Conservation (phyloP, 2,329 filamentous ascomycete genomes). For the Ophiocordyceps unilateralis region DNA sequence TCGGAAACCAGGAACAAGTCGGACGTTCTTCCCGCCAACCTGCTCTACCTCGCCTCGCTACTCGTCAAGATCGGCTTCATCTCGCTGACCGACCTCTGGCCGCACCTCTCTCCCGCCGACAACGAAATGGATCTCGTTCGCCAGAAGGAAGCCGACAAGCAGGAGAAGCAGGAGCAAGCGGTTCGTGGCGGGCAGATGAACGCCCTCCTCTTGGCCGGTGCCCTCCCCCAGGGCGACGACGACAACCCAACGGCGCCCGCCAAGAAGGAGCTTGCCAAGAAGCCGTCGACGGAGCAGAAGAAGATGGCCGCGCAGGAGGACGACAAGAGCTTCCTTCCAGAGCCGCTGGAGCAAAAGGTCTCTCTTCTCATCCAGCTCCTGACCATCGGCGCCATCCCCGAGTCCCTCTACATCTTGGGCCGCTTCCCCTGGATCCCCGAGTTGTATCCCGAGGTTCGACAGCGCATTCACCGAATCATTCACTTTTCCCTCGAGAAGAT, state of each 20-base stretch:
- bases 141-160: constrained; percentile 53
- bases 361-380: constrained; percentile 69
- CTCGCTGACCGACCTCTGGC: constrained; percentile 76
- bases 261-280: constrained; percentile 33
- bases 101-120: constrained; percentile 77
- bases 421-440: constrained; percentile 88
- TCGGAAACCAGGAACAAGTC: constrained; percentile 56
- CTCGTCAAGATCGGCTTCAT: constrained; percentile 97
- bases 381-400: constrained; percentile 80
- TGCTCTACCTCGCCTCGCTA: constrained; percentile 80
- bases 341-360: constrained; percentile 78
- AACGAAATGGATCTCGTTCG: constrained; percentile 63
- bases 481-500: constrained; percentile 70
- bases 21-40: constrained; percentile 74
- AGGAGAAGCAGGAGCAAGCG: constrained; percentile 59
- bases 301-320: constrained; percentile 17
- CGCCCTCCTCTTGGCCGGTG: constrained; percentile 72
- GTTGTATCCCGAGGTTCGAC: constrained; percentile 62
- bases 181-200: constrained; percentile 59
- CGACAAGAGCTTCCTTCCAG: constrained; percentile 37
- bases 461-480: constrained; percentile 68
- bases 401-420: constrained; percentile 81
- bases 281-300: constrained; percentile 36
- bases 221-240: constrained; percentile 49
- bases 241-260: constrained; percentile 40